Percentiles rank a stretch among this genome's conserved stretches.
Conservation (phyloP, 306 rosid genomes). For the Astragalus glycyphyllos region DNA sequence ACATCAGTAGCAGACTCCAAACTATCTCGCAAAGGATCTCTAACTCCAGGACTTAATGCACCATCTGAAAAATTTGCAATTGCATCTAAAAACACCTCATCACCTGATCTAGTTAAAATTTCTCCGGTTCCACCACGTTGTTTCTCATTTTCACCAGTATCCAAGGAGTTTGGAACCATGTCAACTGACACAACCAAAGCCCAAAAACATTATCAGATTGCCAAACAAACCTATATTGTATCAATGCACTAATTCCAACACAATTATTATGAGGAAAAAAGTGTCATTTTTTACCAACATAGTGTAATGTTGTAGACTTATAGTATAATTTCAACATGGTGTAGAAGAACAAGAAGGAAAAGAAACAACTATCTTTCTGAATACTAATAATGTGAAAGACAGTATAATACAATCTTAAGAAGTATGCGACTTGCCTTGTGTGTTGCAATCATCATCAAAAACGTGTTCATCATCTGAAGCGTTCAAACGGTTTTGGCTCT, state of each 20-base stretch:
- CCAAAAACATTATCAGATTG: constrained; percentile 15
- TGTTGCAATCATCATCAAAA: constrained; percentile 54
- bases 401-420: background rate
- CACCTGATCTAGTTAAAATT: constrained; percentile 47
- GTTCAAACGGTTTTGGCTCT: constrained; percentile 44
- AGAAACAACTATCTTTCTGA: background rate
- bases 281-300: too few species aligned
- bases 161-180: constrained; percentile 44
- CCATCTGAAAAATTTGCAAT: constrained; percentile 62
- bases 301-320: too few species aligned
- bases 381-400: constrained; percentile 3
- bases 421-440: constrained; percentile 48
- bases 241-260: constrained; percentile 22
- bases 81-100: constrained; percentile 69
- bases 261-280: background rate
- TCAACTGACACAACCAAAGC: constrained; percentile 49
- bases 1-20: constrained; percentile 35
- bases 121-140: constrained; percentile 39
- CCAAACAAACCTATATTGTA: background rate
- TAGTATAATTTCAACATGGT: too few species aligned
- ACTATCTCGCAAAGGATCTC: constrained; percentile 34
- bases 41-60: constrained; percentile 34
- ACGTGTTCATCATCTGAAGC: constrained; percentile 61
- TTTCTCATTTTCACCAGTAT: constrained; percentile 39
- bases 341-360: background rate